phyloP scores from a whole-genome alignment of 305 asterid genomes.

The Stenogyne calaminthoides region DNA sequence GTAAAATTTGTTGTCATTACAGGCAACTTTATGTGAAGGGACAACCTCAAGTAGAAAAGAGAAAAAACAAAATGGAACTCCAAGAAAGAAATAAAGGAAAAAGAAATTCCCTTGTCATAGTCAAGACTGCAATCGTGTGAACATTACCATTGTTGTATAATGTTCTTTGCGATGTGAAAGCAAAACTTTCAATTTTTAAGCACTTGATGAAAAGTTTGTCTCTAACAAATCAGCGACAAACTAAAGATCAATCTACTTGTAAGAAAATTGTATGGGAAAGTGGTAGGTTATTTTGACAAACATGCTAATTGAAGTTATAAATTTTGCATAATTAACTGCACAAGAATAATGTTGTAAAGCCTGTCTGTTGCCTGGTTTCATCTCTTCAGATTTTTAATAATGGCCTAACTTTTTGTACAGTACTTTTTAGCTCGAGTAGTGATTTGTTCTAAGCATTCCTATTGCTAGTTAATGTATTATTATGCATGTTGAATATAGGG shows the following conservation, averaged over 20 bases:
- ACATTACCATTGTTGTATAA: background rate
- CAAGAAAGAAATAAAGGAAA: background rate
- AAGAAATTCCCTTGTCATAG: background rate
- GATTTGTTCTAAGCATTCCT: conserved; percentile 20
- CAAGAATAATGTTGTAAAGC: background rate
- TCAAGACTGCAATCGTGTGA: conserved; percentile 11
- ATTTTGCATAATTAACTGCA: conserved; percentile 9
- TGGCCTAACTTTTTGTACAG: background rate
- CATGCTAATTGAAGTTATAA: conserved; percentile 1
- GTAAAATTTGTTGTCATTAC: conserved; percentile 1
- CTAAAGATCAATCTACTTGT: conserved; percentile 9
- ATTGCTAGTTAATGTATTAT: background rate
- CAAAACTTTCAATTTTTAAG: conserved; percentile 3
- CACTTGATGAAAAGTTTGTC: conserved; percentile 6
- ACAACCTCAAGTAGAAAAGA: background rate
- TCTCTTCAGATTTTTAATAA: background rate
- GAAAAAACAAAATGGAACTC: background rate
- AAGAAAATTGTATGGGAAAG: conserved; percentile 12
- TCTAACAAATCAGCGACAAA: background rate
- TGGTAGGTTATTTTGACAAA: conserved; percentile 1
- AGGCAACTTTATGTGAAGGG: background rate
- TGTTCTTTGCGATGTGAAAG: background rate
- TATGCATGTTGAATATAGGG: conserved; percentile 11
- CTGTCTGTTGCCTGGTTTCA: conserved; percentile 16
- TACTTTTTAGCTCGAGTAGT: conserved; percentile 10